Evolutionary conservation across 768 basidiomycete species (phyloP).

Genomic region (Epithele typhae): DNA sequence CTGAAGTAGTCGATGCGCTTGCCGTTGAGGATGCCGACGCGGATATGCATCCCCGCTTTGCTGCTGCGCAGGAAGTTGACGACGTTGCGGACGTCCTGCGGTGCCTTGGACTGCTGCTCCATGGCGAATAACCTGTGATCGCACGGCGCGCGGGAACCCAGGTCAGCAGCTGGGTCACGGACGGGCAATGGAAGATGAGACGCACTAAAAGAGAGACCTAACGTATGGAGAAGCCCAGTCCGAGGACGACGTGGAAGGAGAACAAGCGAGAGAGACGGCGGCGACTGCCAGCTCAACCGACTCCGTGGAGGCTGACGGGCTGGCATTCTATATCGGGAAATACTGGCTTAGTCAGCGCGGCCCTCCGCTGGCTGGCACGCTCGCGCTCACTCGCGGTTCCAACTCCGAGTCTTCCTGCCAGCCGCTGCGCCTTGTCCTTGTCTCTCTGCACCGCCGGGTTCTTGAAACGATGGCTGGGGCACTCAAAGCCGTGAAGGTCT

Average conservation of each 20-base stretch:
- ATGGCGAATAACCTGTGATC: conserved; percentile 20
- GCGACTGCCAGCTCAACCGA: conserved; percentile 10
- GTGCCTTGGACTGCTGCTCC: conserved; percentile 79
- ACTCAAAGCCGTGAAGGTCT: conserved; percentile 37
- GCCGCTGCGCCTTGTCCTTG: no score
- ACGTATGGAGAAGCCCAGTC: conserved; percentile 1
- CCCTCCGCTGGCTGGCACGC: not conserved
- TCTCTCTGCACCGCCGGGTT: no score
- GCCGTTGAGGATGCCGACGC: conserved; percentile 88
- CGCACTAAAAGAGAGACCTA: conserved; percentile 5
- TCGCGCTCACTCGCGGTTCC: not conserved
- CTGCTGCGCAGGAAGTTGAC: conserved; percentile 86
- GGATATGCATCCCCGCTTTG: conserved; percentile 81
- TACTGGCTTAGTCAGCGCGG: conserved; percentile 4
- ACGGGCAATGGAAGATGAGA: not conserved
- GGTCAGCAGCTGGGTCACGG: no score
- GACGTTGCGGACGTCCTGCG: conserved; percentile 74
- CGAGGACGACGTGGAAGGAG: conserved; percentile 1
- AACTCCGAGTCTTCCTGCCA: no score
- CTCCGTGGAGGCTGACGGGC: conserved; percentile 14
- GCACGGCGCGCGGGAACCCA: no score
- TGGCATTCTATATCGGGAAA: conserved; percentile 16
- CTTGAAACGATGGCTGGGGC: conserved; percentile 23
- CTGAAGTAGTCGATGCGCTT: conserved; percentile 98
- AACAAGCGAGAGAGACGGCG: conserved; percentile 3